phyloP scores from a whole-genome alignment of 305 asterid species.

The Nicotiana rustica region DNA sequence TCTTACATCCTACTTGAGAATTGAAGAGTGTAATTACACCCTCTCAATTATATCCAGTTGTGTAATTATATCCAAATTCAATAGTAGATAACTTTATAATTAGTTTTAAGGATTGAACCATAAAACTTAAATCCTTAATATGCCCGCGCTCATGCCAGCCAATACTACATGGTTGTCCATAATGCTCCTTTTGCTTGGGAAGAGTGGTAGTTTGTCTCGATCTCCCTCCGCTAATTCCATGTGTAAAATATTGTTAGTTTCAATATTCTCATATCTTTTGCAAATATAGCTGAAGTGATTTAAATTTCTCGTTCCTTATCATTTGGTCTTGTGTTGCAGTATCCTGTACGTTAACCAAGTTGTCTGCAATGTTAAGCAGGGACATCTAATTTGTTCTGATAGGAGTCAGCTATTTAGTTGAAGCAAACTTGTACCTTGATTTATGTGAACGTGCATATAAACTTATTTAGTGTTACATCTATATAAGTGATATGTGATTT shows the following conservation, averaged over 20 bases:
- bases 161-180: slow-evolving; percentile 67
- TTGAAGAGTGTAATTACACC: no score
- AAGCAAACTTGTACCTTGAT: background rate
- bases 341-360: background rate
- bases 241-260: background rate
- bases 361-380: background rate
- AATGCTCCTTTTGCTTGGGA: slow-evolving; percentile 88
- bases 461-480: background rate
- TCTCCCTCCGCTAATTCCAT: background rate
- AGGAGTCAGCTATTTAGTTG: background rate
- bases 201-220: slow-evolving; percentile 49
- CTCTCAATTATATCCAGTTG: no score
- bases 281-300: background rate
- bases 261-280: no score
- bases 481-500: background rate
- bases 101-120: no score
- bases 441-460: background rate
- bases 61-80: no score
- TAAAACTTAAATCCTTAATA: no score
- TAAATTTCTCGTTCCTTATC: background rate
- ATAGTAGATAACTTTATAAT: no score
- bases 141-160: slow-evolving; percentile 39
- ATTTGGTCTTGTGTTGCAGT: background rate
- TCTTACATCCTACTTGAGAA: no score
- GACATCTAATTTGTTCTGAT: background rate